Evolutionary conservation across 2,329 filamentous ascomycete species (phyloP).

Genomic region (Fusarium sp.): DNA sequence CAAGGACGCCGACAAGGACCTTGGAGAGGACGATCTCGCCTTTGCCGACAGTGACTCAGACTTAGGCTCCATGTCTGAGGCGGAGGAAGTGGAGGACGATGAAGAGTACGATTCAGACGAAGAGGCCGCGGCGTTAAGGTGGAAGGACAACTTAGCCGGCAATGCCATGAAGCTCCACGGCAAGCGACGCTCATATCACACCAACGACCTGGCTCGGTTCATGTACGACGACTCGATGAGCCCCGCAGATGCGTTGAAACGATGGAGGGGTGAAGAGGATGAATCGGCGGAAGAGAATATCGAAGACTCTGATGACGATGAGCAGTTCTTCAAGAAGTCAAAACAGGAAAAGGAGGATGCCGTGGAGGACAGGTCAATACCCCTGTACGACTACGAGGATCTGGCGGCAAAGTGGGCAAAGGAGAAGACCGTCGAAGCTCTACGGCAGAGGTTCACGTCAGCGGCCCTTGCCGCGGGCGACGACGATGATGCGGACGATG

Average conservation of each 20-base stretch:
- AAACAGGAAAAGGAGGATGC: constrained; percentile 78
- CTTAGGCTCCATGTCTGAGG: constrained; percentile 84
- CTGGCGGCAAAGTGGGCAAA: constrained; percentile 90
- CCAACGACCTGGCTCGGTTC: constrained; percentile 86
- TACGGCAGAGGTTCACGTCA: constrained; percentile 84
- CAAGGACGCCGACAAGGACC: constrained; percentile 66
- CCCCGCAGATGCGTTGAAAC: constrained; percentile 80
- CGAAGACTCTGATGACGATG: constrained; percentile 70
- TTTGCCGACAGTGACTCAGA: constrained; percentile 99
- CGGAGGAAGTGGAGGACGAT: constrained; percentile 62
- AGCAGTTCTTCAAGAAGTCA: constrained; percentile 77
- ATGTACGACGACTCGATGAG: constrained; percentile 90
- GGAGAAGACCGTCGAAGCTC: constrained; percentile 80
- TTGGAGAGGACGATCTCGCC: constrained; percentile 79
- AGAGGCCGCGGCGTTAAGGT: constrained; percentile 81
- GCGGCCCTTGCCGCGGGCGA: constrained; percentile 66
- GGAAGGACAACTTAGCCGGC: constrained; percentile 90
- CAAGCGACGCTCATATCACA: constrained; percentile 80
- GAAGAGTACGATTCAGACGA: constrained; percentile 74
- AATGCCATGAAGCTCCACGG: constrained; percentile 82
- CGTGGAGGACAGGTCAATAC: constrained; percentile 85
- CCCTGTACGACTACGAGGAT: constrained; percentile 83
- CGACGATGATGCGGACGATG: constrained; percentile 50
- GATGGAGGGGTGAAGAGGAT: constrained; percentile 81
- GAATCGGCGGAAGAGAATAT: constrained; percentile 72